Conservation (phyloP, 2,329 filamentous ascomycete genomes). For the Stagonosporopsis chrysanthemi region DNA sequence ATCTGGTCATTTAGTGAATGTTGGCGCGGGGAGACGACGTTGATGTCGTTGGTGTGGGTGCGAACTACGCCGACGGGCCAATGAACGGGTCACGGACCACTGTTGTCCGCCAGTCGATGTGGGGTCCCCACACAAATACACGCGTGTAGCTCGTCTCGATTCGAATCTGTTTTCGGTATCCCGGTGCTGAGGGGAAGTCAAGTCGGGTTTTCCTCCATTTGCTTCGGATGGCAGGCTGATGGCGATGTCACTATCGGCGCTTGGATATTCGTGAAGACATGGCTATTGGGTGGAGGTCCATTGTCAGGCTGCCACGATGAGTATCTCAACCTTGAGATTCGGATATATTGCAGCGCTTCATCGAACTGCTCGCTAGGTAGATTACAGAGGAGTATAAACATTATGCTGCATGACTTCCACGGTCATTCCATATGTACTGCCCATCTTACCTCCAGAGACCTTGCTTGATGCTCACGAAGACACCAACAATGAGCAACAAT, state of each 20-base stretch:
- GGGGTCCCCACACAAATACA: slow-evolving; percentile 18
- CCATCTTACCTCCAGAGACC: slow-evolving; percentile 10
- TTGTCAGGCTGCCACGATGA: not conserved
- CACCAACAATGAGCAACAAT: slow-evolving; percentile 65
- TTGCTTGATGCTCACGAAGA: slow-evolving; percentile 29
- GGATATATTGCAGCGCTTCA: slow-evolving; percentile 5
- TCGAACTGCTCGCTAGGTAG: not conserved
- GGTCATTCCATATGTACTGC: slow-evolving; percentile 1
- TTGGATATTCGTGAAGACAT: not conserved
- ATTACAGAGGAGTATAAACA: not conserved
- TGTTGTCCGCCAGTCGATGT: slow-evolving; percentile 7
- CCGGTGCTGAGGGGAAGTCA: not conserved
- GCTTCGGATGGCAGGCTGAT: not conserved
- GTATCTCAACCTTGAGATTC: not conserved
- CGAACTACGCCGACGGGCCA: slow-evolving; percentile 5
- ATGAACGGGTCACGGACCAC: slow-evolving; percentile 4
- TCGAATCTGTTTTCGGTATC: slow-evolving; percentile 13
- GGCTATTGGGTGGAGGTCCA: not conserved
- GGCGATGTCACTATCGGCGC: not conserved
- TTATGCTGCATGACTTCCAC: not conserved
- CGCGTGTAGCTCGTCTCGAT: slow-evolving; percentile 21
- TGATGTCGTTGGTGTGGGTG: slow-evolving; percentile 2
- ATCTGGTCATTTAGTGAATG: not conserved
- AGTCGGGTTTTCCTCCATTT: not conserved
- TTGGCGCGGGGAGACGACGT: slow-evolving; percentile 6